phyloP scores from a whole-genome alignment of 441 rosid genomes.

The Cnidoscolus chayamansa region DNA sequence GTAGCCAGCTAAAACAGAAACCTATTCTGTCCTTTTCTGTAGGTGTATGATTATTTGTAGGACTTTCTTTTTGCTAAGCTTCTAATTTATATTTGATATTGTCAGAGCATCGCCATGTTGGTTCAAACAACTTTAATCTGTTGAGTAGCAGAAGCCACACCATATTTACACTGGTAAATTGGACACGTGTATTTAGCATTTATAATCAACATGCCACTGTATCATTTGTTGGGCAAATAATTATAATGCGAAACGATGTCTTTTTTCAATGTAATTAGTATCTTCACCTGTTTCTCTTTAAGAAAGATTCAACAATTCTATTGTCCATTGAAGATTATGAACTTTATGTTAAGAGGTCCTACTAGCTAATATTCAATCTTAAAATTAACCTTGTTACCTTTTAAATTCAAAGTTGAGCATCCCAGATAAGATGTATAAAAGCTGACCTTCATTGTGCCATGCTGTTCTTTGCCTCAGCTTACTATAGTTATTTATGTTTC shows the following conservation, averaged over 20 bases:
- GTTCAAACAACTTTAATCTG: conserved; percentile 96
- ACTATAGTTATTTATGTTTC: not conserved
- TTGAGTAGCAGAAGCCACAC: conserved; percentile 99
- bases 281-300: too few species aligned
- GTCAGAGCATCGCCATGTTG: conserved; percentile 99
- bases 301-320: too few species aligned
- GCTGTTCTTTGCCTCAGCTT: not conserved
- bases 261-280: not conserved
- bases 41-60: conserved; percentile 7
- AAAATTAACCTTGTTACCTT: not conserved
- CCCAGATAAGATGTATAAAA: not conserved
- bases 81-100: conserved; percentile 25
- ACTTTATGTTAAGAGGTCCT: not conserved
- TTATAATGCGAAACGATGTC: conserved; percentile 5
- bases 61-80: conserved; percentile 10
- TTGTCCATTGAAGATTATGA: not conserved
- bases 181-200: not conserved
- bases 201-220: not conserved
- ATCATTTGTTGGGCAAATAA: not conserved
- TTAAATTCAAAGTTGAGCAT: not conserved
- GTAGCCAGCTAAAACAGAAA: conserved; percentile 31
- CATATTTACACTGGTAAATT: conserved; percentile 81
- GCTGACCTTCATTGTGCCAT: too few species aligned
- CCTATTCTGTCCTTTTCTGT: conserved; percentile 5
- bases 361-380: not conserved